Conservation (phyloP, 164 flowering plant genomes). For the Piper longum region DNA sequence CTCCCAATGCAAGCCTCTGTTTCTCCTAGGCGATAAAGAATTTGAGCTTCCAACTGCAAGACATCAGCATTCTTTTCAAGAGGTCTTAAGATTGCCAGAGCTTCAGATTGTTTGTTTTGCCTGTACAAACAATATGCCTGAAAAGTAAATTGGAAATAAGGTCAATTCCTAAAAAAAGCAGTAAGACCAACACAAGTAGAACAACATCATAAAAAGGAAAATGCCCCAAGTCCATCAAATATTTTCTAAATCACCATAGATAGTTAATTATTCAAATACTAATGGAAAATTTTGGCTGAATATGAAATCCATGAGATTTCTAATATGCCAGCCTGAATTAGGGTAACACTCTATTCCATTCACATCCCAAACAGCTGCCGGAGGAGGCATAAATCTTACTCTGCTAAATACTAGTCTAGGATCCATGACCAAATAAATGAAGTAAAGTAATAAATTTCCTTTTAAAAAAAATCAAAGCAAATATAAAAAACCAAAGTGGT, state of each 20-base stretch:
- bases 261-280: neutral
- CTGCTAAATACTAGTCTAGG: no score
- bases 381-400: no score
- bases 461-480: no score
- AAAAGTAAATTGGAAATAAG: neutral
- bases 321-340: no score
- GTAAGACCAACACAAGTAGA: neutral
- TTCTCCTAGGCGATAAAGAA: slow-evolving; percentile 66
- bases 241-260: neutral
- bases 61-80: slow-evolving; percentile 37
- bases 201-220: neutral
- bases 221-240: neutral
- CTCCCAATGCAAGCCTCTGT: slow-evolving; percentile 63
- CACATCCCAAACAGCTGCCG: no score
- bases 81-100: slow-evolving; percentile 44
- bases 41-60: slow-evolving; percentile 75
- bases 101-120: slow-evolving; percentile 77
- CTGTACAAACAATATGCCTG: slow-evolving; percentile 94
- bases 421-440: no score
- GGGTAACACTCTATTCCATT: no score
- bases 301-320: no score
- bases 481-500: no score
- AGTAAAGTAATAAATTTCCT: no score
- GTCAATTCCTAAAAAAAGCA: neutral
- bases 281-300: no score